phyloP scores from a whole-genome alignment of 257 asterid species.

The Solanum chaucha region DNA sequence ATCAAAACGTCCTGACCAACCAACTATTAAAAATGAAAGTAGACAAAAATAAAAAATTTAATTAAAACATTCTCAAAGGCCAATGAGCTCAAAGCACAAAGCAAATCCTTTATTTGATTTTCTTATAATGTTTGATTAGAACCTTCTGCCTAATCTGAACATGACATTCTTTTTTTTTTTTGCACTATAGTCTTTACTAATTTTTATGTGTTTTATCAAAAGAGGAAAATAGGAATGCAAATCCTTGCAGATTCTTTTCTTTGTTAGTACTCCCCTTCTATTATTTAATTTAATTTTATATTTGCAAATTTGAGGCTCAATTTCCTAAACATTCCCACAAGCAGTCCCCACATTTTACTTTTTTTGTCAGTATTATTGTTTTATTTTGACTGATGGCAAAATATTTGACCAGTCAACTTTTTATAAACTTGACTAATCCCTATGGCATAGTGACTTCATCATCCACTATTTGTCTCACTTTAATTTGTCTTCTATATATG shows the following conservation, averaged over 20 bases:
- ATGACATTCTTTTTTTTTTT: background rate
- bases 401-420: constrained; percentile 50
- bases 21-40: too few species aligned
- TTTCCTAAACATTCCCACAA: constrained; percentile 12
- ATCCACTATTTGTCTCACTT: constrained; percentile 25
- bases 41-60: too few species aligned
- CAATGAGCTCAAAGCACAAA: background rate
- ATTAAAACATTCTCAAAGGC: background rate
- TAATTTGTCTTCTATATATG: background rate
- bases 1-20: background rate
- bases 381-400: constrained; percentile 15
- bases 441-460: constrained; percentile 2
- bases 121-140: background rate
- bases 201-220: background rate
- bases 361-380: constrained; percentile 10
- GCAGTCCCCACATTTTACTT: constrained; percentile 28
- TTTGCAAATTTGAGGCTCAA: constrained; percentile 20
- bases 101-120: background rate
- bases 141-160: background rate
- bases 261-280: constrained; percentile 8
- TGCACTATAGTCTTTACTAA: background rate
- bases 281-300: background rate
- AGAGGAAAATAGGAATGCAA: constrained; percentile 3
- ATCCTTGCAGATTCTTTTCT: constrained; percentile 37
- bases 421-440: constrained; percentile 23